These are phyloP conservation scores for Maudiozyma turicensis DNA, from an alignment of 805 yeast species.

Conservation along the genomic window DNA sequence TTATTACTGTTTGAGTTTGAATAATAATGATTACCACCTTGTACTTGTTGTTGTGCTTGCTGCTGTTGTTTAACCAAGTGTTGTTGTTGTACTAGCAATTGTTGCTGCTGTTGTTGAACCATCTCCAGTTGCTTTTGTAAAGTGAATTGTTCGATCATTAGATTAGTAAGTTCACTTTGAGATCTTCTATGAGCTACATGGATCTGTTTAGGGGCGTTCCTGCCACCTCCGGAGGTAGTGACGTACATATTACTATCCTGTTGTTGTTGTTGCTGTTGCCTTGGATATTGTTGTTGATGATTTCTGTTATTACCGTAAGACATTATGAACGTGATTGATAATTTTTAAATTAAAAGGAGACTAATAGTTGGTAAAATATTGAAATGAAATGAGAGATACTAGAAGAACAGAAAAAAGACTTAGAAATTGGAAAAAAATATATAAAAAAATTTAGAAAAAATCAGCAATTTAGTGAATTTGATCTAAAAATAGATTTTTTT, in stretches of 20 bases:
- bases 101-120: slow-evolving; percentile 89
- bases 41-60: slow-evolving; percentile 78
- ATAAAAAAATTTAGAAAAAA: no score
- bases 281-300: background rate
- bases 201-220: slow-evolving; percentile 47
- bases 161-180: slow-evolving; percentile 86
- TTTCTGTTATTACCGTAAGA: background rate
- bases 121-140: slow-evolving; percentile 87
- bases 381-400: no score
- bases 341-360: no score
- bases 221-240: slow-evolving; percentile 27
- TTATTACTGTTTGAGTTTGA: slow-evolving; percentile 7
- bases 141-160: slow-evolving; percentile 83
- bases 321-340: background rate
- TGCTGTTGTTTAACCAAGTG: slow-evolving; percentile 69
- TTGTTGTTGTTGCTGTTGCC: background rate
- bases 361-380: no score
- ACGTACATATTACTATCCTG: slow-evolving; percentile 15
- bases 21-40: slow-evolving; percentile 36
- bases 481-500: background rate
- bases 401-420: background rate
- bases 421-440: background rate
- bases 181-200: slow-evolving; percentile 96
- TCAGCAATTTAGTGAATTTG: background rate
- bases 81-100: slow-evolving; percentile 36